Percentiles rank a stretch among this genome's conserved stretches.
Evolutionary conservation across 208 protist species (phyloP).

Genomic region (Leptomonas pyrrhocoris): DNA sequence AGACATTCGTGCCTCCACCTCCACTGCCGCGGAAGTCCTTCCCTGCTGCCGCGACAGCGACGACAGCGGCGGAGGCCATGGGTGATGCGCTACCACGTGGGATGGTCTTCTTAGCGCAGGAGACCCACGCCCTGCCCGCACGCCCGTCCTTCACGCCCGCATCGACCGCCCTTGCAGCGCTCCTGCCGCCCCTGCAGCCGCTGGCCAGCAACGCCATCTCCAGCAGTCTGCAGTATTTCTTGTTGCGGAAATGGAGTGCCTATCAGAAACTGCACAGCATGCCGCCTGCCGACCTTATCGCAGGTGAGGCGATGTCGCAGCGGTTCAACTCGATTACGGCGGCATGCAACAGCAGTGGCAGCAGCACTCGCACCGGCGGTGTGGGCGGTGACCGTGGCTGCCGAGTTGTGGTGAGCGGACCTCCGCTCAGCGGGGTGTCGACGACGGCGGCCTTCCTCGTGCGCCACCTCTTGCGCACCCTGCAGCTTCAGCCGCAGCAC

Average conservation of each 20-base stretch:
- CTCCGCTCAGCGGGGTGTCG: constrained; percentile 69
- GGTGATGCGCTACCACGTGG: constrained; percentile 13
- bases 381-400: background rate
- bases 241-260: constrained; percentile 40
- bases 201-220: constrained; percentile 20
- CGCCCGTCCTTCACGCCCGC: constrained; percentile 14
- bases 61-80: background rate
- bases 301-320: constrained; percentile 24
- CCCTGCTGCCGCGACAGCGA: background rate
- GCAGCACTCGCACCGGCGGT: background rate
- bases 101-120: constrained; percentile 22
- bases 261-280: constrained; percentile 30
- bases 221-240: constrained; percentile 30
- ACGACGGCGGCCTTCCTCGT: constrained; percentile 47
- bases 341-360: background rate
- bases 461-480: constrained; percentile 28
- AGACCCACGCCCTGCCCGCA: constrained; percentile 22
- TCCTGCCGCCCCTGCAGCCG: constrained; percentile 7
- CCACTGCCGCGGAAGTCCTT: background rate
- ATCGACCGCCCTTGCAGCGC: background rate
- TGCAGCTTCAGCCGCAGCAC: constrained; percentile 30
- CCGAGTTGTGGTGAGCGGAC: constrained; percentile 64
- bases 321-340: constrained; percentile 6
- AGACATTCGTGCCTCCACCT: background rate
- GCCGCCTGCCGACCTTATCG: constrained; percentile 22